Conservation (phyloP, 2,329 filamentous ascomycete species). For the Gremmenia infestans region DNA sequence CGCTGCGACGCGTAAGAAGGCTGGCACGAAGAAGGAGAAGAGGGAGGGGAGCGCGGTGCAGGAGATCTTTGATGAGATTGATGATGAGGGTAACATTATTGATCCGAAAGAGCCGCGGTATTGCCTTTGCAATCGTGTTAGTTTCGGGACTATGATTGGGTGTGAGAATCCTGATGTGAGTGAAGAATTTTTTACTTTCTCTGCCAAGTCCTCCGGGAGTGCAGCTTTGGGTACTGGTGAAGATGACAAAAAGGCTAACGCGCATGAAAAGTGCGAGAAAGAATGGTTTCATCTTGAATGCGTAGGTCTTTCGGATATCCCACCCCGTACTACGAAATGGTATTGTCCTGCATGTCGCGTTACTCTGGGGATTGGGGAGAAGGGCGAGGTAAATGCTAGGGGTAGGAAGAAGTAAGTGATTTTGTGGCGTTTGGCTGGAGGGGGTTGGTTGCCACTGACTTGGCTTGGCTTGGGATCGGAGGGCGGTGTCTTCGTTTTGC, state of each 20-base stretch:
- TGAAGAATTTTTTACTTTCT: constrained; percentile 18
- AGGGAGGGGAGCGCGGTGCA: constrained; percentile 37
- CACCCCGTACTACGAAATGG: constrained; percentile 73
- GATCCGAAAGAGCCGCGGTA: constrained; percentile 73
- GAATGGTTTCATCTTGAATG: constrained; percentile 86
- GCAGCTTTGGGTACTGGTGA: neutral
- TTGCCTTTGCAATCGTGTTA: constrained; percentile 74
- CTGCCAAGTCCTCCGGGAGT: neutral
- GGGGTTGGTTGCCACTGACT: too few species aligned
- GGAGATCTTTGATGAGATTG: constrained; percentile 53
- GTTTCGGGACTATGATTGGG: constrained; percentile 77
- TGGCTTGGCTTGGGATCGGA: neutral
- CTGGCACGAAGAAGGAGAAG: constrained; percentile 39
- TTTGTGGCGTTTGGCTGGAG: too few species aligned
- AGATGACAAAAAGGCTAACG: constrained; percentile 12
- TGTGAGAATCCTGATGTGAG: constrained; percentile 75
- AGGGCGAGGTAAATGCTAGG: constrained; percentile 50
- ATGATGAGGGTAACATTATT: constrained; percentile 64
- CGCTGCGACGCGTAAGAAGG: constrained; percentile 63
- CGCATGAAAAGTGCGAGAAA: constrained; percentile 56
- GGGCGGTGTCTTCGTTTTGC: too few species aligned
- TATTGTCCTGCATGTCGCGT: constrained; percentile 75
- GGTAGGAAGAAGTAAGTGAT: constrained; percentile 30
- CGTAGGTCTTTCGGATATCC: constrained; percentile 62
- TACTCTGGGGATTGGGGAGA: constrained; percentile 56